These are phyloP conservation scores for Fusarium subtropicale DNA, from an alignment of 2,329 filamentous ascomycete genomes.

Conservation along the genomic window DNA sequence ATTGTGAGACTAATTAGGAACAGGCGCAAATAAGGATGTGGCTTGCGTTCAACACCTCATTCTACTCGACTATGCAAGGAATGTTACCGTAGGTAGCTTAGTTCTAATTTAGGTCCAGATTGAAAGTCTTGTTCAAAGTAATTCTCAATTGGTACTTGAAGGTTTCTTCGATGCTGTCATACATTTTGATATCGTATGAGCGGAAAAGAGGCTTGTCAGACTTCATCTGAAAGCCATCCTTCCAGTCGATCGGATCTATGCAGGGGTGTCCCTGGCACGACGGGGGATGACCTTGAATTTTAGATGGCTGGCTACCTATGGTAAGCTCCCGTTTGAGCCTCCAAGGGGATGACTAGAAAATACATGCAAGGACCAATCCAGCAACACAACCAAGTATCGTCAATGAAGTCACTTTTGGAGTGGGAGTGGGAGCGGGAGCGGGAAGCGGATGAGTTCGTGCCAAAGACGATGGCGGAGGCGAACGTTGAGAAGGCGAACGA, in stretches of 20 bases:
- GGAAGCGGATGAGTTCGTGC: constrained; percentile 24
- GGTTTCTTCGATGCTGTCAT: background rate
- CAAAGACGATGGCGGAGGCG: constrained; percentile 22
- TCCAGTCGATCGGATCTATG: constrained; percentile 45
- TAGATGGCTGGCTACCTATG: constrained; percentile 28
- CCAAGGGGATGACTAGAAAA: constrained; percentile 22
- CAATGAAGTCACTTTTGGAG: background rate
- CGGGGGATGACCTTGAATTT: constrained; percentile 29
- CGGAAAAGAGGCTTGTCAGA: constrained; percentile 18
- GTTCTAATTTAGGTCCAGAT: constrained; percentile 19
- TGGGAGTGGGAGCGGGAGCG: constrained; percentile 29
- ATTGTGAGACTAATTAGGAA: constrained; percentile 18
- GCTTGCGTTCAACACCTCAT: background rate
- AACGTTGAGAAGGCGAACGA: constrained; percentile 38
- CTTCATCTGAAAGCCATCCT: constrained; percentile 29
- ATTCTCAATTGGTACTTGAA: constrained; percentile 3
- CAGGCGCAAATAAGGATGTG: constrained; percentile 8
- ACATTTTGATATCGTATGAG: constrained; percentile 1
- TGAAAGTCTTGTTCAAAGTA: background rate
- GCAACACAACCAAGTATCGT: background rate
- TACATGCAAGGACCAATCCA: constrained; percentile 17
- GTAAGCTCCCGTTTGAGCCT: constrained; percentile 45
- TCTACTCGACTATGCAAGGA: constrained; percentile 3
- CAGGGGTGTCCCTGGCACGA: constrained; percentile 35
- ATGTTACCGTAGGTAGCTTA: constrained; percentile 1